These are phyloP conservation scores for Bacterosira constricta DNA, from an alignment of 108 stramenopile genomes.

Conservation along the genomic window DNA sequence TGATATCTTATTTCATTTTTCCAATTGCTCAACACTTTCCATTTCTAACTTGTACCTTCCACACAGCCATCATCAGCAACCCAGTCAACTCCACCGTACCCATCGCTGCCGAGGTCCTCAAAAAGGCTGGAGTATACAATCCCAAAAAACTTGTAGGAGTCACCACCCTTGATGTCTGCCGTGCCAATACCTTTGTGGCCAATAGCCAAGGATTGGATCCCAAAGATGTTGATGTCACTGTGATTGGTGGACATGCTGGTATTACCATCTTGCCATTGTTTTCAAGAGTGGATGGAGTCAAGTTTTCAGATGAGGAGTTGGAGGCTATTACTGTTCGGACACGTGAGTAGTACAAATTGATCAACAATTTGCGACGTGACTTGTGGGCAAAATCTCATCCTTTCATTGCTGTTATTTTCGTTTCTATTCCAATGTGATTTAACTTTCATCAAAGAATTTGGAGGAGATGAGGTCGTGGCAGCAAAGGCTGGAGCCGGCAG, in stretches of 20 bases:
- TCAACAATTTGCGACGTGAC: not conserved
- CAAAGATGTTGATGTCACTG: constrained; percentile 88
- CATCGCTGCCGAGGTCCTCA: constrained; percentile 97
- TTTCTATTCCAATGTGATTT: not conserved
- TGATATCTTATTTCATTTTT: no score
- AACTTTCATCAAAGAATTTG: constrained; percentile 75
- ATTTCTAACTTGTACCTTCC: not conserved
- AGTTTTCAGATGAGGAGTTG: constrained; percentile 85
- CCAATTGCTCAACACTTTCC: no score
- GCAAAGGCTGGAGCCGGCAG: constrained; percentile 99
- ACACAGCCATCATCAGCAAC: constrained; percentile 96
- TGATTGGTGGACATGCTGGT: constrained; percentile 99
- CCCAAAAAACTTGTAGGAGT: constrained; percentile 96
- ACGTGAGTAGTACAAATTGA: constrained; percentile 48
- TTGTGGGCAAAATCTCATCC: not conserved
- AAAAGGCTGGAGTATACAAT: constrained; percentile 95
- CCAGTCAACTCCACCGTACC: constrained; percentile 99
- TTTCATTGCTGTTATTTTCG: not conserved
- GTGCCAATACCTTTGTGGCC: constrained; percentile 98
- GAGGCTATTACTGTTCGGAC: constrained; percentile 94
- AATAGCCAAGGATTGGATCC: constrained; percentile 89
- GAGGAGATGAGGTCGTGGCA: constrained; percentile 99
- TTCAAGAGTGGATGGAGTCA: constrained; percentile 90
- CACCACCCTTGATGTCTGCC: constrained; percentile 98
- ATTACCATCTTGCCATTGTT: constrained; percentile 99